Evolutionary conservation across 768 basidiomycete species (phyloP).

Genomic region (Paxillus rubicundulus): DNA sequence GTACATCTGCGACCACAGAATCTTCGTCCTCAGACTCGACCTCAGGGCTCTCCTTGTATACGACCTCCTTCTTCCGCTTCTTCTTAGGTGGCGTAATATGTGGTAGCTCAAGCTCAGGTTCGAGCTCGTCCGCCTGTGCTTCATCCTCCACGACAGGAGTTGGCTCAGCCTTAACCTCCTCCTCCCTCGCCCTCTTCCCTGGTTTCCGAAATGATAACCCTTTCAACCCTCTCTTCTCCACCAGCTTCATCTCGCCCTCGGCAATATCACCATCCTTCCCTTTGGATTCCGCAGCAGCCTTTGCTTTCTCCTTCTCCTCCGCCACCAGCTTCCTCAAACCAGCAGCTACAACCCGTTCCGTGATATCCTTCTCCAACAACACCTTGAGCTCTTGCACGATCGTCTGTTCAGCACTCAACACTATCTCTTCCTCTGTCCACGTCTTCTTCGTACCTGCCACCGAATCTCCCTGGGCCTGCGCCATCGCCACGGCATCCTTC

Average conservation of each 20-base stretch:
- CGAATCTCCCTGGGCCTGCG: conserved; percentile 25
- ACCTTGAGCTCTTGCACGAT: conserved; percentile 56
- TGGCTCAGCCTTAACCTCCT: conserved; percentile 27
- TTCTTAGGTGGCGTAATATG: conserved; percentile 51
- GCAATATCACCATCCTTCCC: conserved; percentile 26
- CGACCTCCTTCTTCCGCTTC: conserved; percentile 52
- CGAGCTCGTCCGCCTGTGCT: conserved; percentile 26
- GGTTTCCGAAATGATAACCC: conserved; percentile 45
- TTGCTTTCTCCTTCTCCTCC: conserved; percentile 47
- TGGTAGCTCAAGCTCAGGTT: conserved; percentile 32
- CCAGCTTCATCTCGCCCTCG: conserved; percentile 46
- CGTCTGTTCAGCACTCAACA: conserved; percentile 52
- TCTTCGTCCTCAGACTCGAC: conserved; percentile 65
- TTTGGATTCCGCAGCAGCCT: conserved; percentile 20
- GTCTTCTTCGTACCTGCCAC: conserved; percentile 36
- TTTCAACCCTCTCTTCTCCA: conserved; percentile 43
- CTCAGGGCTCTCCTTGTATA: conserved; percentile 39
- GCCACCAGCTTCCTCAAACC: conserved; percentile 52
- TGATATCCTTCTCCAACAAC: conserved; percentile 63
- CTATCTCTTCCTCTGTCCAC: conserved; percentile 54
- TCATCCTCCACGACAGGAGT: conserved; percentile 23
- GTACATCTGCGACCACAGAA: conserved; percentile 30
- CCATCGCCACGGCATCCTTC: conserved; percentile 31
- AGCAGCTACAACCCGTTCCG: conserved; percentile 54
- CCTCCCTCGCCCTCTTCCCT: conserved; percentile 38